Percentiles rank a stretch among this genome's conserved stretches.
phyloP scores from a whole-genome alignment of 805 yeast species.

The Debaryomyces tyrocola region DNA sequence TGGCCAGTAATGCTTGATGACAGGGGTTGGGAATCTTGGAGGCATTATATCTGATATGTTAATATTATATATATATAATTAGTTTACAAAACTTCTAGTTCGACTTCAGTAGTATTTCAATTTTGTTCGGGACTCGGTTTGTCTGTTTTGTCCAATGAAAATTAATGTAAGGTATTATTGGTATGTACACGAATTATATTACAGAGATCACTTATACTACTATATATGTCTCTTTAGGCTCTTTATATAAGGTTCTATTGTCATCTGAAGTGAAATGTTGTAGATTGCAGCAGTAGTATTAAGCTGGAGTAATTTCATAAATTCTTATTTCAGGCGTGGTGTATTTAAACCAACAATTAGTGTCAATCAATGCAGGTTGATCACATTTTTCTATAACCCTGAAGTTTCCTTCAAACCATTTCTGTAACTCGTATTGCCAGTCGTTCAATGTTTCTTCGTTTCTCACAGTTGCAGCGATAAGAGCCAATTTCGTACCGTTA shows the following conservation, averaged over 20 bases:
- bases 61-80: not conserved
- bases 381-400: constrained; percentile 9
- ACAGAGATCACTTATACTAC: not conserved
- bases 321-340: constrained; percentile 28
- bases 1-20: constrained; percentile 81
- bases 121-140: constrained; percentile 13
- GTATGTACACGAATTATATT: not conserved
- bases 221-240: no score
- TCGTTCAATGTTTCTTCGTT: constrained; percentile 39
- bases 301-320: constrained; percentile 14
- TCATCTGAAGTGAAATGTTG: not conserved
- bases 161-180: not conserved
- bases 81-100: not conserved
- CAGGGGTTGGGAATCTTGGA: constrained; percentile 50
- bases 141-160: constrained; percentile 10
- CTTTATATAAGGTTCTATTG: no score
- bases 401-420: constrained; percentile 21
- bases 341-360: constrained; percentile 20
- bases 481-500: constrained; percentile 26
- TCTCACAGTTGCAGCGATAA: constrained; percentile 76
- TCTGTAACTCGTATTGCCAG: constrained; percentile 30
- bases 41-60: constrained; percentile 22
- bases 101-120: not conserved
- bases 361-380: constrained; percentile 10
- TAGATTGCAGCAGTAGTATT: not conserved